Evolutionary conservation across 164 flowering plant species (phyloP), one percentile per base, ranked within the genome.

Genomic region (Nelumbo lutea): DNA sequence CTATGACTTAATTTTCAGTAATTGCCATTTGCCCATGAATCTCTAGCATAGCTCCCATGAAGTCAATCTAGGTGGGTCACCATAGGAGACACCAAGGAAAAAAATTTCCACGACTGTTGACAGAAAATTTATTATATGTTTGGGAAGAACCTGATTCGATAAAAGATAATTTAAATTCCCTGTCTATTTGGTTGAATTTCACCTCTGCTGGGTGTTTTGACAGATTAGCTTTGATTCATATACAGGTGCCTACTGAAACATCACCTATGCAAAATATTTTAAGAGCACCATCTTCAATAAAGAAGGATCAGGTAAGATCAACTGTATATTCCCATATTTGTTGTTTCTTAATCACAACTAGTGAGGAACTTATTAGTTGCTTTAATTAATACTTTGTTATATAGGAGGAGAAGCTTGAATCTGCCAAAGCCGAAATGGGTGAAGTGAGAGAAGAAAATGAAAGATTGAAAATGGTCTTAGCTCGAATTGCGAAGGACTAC

Each of bases 361-460:
- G 39, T 53, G 15, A 27, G 27, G 27, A 27, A 0, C 27, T 27
- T 27, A 27, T 27, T 27, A 27, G 27, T 27, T 27, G 27, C 0
- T 0, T 27, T 27, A 27, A 27, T 27, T 47, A 9, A 45, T 39
- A n/a, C 39, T 58, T 57, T 7, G 56, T 63, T 5, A 5, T 73
- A 6, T 64, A 86, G 87, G 87, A 72, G 14, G 82, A 78, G 61
- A 75, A 73, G 50, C 79, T 88, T 6, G 81, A 83, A 78, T 73
- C 85, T 1, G 83, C 92, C 0, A 87, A 83, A 82, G 85, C 85
- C 0, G 84, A 89, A 71, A 87, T 91, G 88, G 83, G 84, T 0
- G 82, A 85, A 65, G 90, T 88, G 45, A 84, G 78, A 68, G 85
- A 87, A 81, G 97, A 91, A 70, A 91, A 91, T 45, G 85, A 80